phyloP scores from a whole-genome alignment of 73 alveolate genomes.

The Diophrys appendiculata region DNA sequence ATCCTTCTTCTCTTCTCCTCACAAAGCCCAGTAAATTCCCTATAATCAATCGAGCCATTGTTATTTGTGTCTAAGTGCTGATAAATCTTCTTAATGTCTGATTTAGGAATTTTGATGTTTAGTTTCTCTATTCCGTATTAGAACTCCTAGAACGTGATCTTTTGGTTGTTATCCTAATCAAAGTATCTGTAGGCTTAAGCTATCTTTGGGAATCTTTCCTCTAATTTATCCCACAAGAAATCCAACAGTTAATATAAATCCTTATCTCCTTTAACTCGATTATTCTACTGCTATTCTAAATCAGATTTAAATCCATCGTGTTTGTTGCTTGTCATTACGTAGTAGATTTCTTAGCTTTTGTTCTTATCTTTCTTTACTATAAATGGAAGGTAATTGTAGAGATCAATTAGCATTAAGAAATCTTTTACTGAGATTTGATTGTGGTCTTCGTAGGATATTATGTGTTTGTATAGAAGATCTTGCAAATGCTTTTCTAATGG shows the following conservation, averaged over 20 bases:
- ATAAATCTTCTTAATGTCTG: neutral
- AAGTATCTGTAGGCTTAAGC: slow-evolving; percentile 24
- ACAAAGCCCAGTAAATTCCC: neutral
- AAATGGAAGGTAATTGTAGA: neutral
- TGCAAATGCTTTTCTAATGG: too few relatives aligned
- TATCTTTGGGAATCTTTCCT: slow-evolving; percentile 21
- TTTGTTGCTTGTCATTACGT: neutral
- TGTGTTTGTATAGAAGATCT: too few relatives aligned
- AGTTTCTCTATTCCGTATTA: slow-evolving; percentile 21
- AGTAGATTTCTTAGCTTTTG: neutral
- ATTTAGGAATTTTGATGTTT: neutral
- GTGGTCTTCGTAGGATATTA: too few relatives aligned
- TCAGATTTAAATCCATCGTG: neutral
- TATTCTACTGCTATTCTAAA: neutral
- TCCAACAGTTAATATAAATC: slow-evolving; percentile 1
- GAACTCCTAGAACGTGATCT: neutral
- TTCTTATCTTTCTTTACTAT: slow-evolving; percentile 12
- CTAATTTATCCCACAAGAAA: slow-evolving; percentile 21
- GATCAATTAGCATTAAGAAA: neutral
- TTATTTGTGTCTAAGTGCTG: neutral
- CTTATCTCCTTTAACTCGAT: neutral
- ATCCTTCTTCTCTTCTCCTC: neutral
- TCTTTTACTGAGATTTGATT: too few relatives aligned
- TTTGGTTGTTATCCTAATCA: slow-evolving; percentile 4
- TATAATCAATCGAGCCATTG: neutral